Conservation (phyloP, 768 basidiomycete species). For the Xerocomus spinulosus region DNA sequence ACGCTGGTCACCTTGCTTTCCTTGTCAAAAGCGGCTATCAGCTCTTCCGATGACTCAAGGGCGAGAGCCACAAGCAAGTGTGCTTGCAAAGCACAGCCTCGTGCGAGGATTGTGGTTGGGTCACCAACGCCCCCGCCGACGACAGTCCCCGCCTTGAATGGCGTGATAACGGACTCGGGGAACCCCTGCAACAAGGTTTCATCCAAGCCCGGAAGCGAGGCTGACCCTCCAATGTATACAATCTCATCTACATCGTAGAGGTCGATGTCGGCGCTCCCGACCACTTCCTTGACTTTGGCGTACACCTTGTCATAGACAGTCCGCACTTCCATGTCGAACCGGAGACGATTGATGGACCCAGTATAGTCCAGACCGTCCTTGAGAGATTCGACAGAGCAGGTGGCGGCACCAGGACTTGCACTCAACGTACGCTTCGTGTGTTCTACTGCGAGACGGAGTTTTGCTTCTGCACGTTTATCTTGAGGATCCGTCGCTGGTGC, state of each 20-base stretch:
- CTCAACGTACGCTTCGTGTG: slow-evolving; percentile 91
- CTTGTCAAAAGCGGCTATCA: slow-evolving; percentile 47
- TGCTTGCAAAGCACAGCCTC: slow-evolving; percentile 76
- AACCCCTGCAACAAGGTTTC: slow-evolving; percentile 53
- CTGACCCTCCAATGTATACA: slow-evolving; percentile 74
- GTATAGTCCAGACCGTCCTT: slow-evolving; percentile 93
- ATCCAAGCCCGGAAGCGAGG: slow-evolving; percentile 71
- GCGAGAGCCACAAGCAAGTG: slow-evolving; percentile 51
- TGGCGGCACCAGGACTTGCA: slow-evolving; percentile 82
- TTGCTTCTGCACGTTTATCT: slow-evolving; percentile 88
- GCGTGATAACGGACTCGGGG: slow-evolving; percentile 56
- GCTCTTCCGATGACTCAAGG: slow-evolving; percentile 45
- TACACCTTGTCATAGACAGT: slow-evolving; percentile 57
- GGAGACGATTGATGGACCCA: slow-evolving; percentile 54
- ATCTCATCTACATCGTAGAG: slow-evolving; percentile 71
- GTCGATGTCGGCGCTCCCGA: slow-evolving; percentile 50
- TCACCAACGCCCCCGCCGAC: slow-evolving; percentile 71
- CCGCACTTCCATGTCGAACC: slow-evolving; percentile 57
- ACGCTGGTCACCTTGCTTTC: slow-evolving; percentile 40
- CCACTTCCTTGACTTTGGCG: slow-evolving; percentile 47
- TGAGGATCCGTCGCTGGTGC: slow-evolving; percentile 51
- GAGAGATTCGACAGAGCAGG: slow-evolving; percentile 88
- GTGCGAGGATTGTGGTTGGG: slow-evolving; percentile 70
- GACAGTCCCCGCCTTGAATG: slow-evolving; percentile 62
- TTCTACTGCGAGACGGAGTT: slow-evolving; percentile 87